Evolutionary conservation across 2,329 filamentous ascomycete species (phyloP), one percentile per base, ranked within the genome.

Genomic region (Aureobasidium sp.): DNA sequence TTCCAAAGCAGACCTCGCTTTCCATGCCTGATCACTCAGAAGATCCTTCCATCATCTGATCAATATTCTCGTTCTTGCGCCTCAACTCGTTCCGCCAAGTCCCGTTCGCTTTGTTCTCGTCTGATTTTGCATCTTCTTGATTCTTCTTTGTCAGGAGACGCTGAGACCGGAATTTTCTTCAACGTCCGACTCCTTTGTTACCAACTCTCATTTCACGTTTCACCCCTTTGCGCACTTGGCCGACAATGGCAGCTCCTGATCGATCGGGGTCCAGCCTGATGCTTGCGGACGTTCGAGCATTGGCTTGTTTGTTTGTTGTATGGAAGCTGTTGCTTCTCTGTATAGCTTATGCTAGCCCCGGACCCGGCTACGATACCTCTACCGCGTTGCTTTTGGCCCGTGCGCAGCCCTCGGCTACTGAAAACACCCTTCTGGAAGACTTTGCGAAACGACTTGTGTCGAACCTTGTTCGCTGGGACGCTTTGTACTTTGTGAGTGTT

Each of bases 301-400:
- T 76, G 17, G 47, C 69, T 29, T 55, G 67, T 13, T 67, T 77
- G 3, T 92, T 89, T 70, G 61, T 77, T 5, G 71, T 76, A 13
- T 92, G 88, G 88, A 94, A 93, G 71, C 56, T 73, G 6, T 70
- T 89, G 10, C 76, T 94, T 7, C 72, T 92, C n/a, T 68, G 81
- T 50, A 73, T 92, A 61, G 85, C 85, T 59, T 70, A 75, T 57
- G 72, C 82, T 51, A 84, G 80, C 63, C 82, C 83, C 17, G 84
- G 83, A 66, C 76, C 77, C 20, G 84, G 84, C 55, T 95, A 94
- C 73, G 90, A 95, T 75, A 92, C 89, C n/a, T 93, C 89, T 7
- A 87, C 83, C 7, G 81, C 81, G 43, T 74, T 84, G 34, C 68
- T 81, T 69, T 81, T 76, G 32, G 56, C 77, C 64, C 59, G 39